phyloP scores from a whole-genome alignment of 768 basidiomycete genomes.

The Leccinum arenicola region DNA sequence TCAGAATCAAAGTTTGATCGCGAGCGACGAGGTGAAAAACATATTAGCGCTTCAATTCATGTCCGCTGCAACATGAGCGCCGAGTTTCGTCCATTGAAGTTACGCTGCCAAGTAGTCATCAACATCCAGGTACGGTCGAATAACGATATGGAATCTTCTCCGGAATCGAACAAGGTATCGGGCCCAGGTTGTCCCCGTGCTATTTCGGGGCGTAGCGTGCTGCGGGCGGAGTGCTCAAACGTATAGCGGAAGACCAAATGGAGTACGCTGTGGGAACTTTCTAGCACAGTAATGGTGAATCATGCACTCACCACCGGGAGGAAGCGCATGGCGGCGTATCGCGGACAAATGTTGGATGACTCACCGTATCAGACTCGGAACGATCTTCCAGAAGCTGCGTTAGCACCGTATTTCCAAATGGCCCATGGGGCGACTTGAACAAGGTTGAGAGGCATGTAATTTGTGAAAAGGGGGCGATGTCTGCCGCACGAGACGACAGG shows the following conservation, averaged over 20 bases:
- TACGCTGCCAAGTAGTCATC: background rate
- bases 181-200: background rate
- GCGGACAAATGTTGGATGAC: background rate
- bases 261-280: slow-evolving; percentile 1
- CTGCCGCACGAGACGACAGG: background rate
- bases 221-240: background rate
- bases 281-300: background rate
- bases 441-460: background rate
- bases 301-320: background rate
- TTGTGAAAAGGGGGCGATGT: background rate
- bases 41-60: background rate
- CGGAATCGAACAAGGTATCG: background rate
- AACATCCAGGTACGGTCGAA: background rate
- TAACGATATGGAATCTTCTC: slow-evolving; percentile 5
- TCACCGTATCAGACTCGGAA: background rate
- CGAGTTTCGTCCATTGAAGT: background rate
- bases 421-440: slow-evolving; percentile 14
- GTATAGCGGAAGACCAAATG: slow-evolving; percentile 6
- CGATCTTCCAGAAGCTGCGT: background rate
- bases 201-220: slow-evolving; percentile 1
- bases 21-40: background rate
- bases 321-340: slow-evolving; percentile 2
- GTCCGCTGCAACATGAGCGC: background rate
- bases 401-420: background rate
- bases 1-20: background rate